These are phyloP conservation scores for Salix arbutifolia DNA, from an alignment of 345 rosid species.

Conservation along the genomic window DNA sequence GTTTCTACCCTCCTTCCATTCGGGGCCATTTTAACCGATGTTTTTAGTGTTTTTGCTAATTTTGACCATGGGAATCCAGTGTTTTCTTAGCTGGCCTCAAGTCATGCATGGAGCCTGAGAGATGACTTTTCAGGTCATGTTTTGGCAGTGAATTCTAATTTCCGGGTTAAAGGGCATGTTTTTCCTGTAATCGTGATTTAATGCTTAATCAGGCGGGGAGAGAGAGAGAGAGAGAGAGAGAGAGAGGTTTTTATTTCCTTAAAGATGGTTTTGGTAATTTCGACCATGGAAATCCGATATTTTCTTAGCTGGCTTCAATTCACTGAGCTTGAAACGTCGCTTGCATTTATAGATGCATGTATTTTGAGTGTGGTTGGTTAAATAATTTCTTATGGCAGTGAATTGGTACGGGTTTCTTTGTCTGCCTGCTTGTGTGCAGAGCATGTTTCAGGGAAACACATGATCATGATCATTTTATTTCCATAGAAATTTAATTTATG, in stretches of 20 bases:
- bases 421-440: no score
- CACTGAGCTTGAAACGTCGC: background rate
- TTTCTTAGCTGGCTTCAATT: background rate
- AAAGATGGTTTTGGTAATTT: background rate
- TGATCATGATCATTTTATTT: no score
- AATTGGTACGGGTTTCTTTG: no score
- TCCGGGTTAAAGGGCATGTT: no score
- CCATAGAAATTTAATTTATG: no score
- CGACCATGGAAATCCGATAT: background rate
- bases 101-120: background rate
- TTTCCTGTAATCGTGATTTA: no score
- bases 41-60: background rate
- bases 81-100: background rate
- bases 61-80: background rate
- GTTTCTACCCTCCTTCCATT: background rate
- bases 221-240: no score
- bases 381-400: no score
- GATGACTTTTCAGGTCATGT: background rate
- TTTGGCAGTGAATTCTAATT: no score
- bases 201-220: no score
- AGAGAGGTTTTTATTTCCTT: background rate
- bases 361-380: background rate
- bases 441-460: no score
- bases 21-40: slow-evolving; percentile 9
- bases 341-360: background rate